Percentiles rank a stretch among this genome's conserved stretches.
phyloP scores from a whole-genome alignment of 1,284 basidiomycete species.

The Moesziomyces sp. region DNA sequence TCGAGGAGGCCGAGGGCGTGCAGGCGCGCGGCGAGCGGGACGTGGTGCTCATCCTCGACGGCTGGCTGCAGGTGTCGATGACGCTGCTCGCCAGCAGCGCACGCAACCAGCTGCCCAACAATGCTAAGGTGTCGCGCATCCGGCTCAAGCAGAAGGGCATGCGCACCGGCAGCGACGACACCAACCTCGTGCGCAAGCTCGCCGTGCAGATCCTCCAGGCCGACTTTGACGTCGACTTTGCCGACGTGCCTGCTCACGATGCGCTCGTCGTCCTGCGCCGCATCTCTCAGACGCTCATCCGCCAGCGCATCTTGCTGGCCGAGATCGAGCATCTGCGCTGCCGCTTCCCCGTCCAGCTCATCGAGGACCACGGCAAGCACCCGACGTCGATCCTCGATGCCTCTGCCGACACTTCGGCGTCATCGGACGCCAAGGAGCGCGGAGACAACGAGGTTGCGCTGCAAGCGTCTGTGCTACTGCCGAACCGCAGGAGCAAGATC shows the following conservation, averaged over 20 bases:
- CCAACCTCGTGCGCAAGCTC: constrained; percentile 37
- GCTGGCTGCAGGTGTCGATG: constrained; percentile 50
- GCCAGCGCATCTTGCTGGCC: constrained; percentile 42
- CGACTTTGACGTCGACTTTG: constrained; percentile 45
- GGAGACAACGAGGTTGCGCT: constrained; percentile 32
- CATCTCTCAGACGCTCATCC: constrained; percentile 44
- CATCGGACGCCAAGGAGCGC: constrained; percentile 8
- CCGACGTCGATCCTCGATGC: constrained; percentile 17
- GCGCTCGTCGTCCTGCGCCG: constrained; percentile 45
- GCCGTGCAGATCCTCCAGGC: constrained; percentile 36
- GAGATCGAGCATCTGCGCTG: constrained; percentile 54
- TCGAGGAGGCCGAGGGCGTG: constrained; percentile 20
- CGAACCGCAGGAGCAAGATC: constrained; percentile 44
- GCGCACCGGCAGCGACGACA: constrained; percentile 28
- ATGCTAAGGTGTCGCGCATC: constrained; percentile 44
- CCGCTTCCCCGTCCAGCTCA: constrained; percentile 48
- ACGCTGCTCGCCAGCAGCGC: constrained; percentile 34
- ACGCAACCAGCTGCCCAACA: constrained; percentile 25
- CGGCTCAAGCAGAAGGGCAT: constrained; percentile 45
- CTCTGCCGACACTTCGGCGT: constrained; percentile 23
- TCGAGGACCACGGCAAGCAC: constrained; percentile 17
- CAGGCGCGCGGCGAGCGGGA: constrained; percentile 26
- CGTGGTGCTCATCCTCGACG: constrained; percentile 49
- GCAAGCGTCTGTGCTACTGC: constrained; percentile 50
- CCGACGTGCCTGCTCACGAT: constrained; percentile 32